phyloP scores from a whole-genome alignment of 805 yeast genomes.

The Monosporozyma aquatica region DNA sequence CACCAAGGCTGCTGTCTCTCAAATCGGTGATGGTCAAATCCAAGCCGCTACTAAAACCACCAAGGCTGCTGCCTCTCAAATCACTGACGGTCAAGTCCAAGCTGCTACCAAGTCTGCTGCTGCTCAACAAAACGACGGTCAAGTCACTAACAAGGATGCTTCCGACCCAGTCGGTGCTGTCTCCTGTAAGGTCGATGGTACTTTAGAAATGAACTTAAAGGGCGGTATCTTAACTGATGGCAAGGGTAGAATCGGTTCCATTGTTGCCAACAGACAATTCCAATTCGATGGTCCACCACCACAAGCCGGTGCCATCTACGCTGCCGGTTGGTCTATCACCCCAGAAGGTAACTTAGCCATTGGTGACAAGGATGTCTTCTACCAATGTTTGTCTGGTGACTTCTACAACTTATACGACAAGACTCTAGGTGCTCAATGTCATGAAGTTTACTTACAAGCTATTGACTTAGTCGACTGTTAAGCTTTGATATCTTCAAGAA shows the following conservation, averaged over 20 bases:
- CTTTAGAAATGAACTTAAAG: conserved; percentile 47
- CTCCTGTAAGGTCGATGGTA: conserved; percentile 39
- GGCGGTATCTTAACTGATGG: conserved; percentile 46
- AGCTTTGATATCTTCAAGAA: not conserved
- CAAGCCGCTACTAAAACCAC: conserved; percentile 26
- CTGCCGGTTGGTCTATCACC: conserved; percentile 54
- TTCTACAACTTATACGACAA: conserved; percentile 74
- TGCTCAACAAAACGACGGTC: conserved; percentile 34
- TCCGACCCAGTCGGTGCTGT: conserved; percentile 27
- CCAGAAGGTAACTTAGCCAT: conserved; percentile 54
- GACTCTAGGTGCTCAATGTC: conserved; percentile 52
- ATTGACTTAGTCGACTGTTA: conserved; percentile 52
- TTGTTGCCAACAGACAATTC: conserved; percentile 77
- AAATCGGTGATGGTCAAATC: conserved; percentile 37
- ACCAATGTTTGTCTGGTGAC: conserved; percentile 66
- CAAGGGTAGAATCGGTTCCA: conserved; percentile 62
- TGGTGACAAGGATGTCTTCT: conserved; percentile 53
- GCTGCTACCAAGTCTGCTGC: conserved; percentile 31
- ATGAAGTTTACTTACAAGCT: conserved; percentile 49
- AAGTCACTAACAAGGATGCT: conserved; percentile 22
- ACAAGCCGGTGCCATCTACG: conserved; percentile 67
- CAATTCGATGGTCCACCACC: conserved; percentile 85
- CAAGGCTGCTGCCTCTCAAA: conserved; percentile 29
- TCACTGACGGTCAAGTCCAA: conserved; percentile 31
- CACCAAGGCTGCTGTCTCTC: conserved; percentile 26